Evolutionary conservation across 352 stramenopile genomes (phyloP), one percentile per base, ranked within the genome.

Genomic region (Hyaloperonospora arabidopsidis): DNA sequence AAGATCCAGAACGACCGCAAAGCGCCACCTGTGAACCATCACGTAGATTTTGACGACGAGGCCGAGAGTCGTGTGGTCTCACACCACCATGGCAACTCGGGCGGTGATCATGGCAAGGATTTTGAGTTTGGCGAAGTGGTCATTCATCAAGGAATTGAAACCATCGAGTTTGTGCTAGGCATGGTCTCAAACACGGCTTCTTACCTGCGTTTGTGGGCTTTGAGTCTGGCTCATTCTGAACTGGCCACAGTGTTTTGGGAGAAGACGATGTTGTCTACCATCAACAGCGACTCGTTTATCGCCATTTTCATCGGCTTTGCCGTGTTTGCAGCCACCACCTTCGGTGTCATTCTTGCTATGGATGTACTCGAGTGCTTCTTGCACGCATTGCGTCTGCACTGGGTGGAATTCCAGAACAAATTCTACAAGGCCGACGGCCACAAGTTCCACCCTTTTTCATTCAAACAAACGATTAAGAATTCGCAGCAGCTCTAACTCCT

Each of bases 361-460:
- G 96, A 99, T 74, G 93, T 98, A 56, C 79, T 99, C n/a, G 96
- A 99, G 79, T 99, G 96, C 70, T 99, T 98, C 75, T 76, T 99
- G 48, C 97, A 99, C 72, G 95, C 96, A 13, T 81, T 99, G 52
- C 95, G 97, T 89, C 83, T 99, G 58, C 97, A 99, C 75, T 99
- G 97, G 97, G 80, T 99, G 51, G 96, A 99, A 78, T 99, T 99
- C 78, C 96, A 99, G 76, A 98, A 91, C 82, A 99, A 99, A 76
- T 99, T 99, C 67, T 99, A 97, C 82, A 95, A 97, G 63, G 96
- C 94, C 11, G 96, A 99, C 72, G 96, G 96, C 41, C 78, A 97
- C 70, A 96, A 96, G 64, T 98, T 98, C 82, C 74, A 93, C 50
- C 95, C 95, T 34, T 97, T 98, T 58, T 96, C 84, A 44, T 98